phyloP scores from a whole-genome alignment of 176 grass and related monocot species.

The Carex parvula region DNA sequence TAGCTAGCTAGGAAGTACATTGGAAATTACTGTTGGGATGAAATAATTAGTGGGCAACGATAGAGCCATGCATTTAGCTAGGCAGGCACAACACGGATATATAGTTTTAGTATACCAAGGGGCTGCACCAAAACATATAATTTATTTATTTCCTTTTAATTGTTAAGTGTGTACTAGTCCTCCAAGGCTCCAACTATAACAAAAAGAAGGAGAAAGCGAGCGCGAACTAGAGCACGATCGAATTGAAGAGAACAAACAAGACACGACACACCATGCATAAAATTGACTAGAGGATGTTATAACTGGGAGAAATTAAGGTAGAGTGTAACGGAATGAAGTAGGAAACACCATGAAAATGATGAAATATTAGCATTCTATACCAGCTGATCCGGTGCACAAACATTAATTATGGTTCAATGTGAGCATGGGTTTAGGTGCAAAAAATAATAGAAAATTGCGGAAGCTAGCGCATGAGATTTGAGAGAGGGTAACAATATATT shows the following conservation, averaged over 20 bases:
- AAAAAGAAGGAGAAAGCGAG: background rate
- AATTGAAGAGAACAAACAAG: background rate
- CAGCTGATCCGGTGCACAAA: no score
- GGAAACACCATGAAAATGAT: no score
- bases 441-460: no score
- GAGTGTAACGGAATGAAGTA: no score
- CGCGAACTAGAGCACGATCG: background rate
- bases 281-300: background rate
- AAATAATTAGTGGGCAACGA: slow-evolving; percentile 12
- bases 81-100: background rate
- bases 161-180: background rate
- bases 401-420: no score
- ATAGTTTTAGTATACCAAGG: background rate
- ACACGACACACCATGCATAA: background rate
- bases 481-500: no score
- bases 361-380: no score
- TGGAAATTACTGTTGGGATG: background rate
- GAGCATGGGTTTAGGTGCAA: no score
- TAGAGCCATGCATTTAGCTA: slow-evolving; percentile 6
- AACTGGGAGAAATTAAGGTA: background rate
- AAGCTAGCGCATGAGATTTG: no score
- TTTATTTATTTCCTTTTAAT: background rate
- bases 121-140: background rate
- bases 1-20: background rate
- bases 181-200: background rate